Conservation (phyloP, 768 basidiomycete genomes). For the Suillus occidentalis region DNA sequence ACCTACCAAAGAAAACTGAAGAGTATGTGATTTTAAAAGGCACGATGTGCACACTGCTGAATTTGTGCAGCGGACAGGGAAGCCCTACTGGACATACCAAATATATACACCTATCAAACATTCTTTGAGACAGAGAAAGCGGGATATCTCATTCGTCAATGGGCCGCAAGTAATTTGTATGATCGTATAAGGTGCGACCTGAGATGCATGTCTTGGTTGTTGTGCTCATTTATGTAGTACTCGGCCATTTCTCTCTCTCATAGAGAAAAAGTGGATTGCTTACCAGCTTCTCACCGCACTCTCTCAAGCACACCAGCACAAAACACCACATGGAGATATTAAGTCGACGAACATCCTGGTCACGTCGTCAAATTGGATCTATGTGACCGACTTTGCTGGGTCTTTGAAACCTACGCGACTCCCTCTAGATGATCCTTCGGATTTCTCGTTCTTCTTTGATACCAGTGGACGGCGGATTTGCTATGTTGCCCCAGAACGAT, state of each 20-base stretch:
- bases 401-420: slow-evolving; percentile 93
- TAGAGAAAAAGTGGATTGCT: slow-evolving; percentile 98
- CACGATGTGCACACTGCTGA: not conserved
- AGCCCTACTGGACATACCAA: slow-evolving; percentile 77
- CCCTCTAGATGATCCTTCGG: slow-evolving; percentile 93
- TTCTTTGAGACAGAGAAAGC: slow-evolving; percentile 96
- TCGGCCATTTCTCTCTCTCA: slow-evolving; percentile 84
- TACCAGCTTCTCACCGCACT: slow-evolving; percentile 90
- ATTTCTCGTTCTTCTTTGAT: slow-evolving; percentile 98
- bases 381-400: slow-evolving; percentile 91
- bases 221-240: slow-evolving; percentile 53
- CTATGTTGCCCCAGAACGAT: slow-evolving; percentile 95
- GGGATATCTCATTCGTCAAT: slow-evolving; percentile 92
- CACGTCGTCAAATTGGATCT: slow-evolving; percentile 94
- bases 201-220: not conserved
- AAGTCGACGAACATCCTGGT: slow-evolving; percentile 97
- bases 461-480: slow-evolving; percentile 91
- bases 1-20: slow-evolving; percentile 78
- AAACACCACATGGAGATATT: slow-evolving; percentile 96
- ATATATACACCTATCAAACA: slow-evolving; percentile 85
- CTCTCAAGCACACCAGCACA: slow-evolving; percentile 76
- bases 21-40: slow-evolving; percentile 42
- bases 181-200: slow-evolving; percentile 90
- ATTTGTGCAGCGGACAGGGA: slow-evolving; percentile 74
- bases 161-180: slow-evolving; percentile 91